These are phyloP conservation scores for Amaranthus tricolor DNA, from an alignment of 179 eudicot genomes.

Conservation along the genomic window DNA sequence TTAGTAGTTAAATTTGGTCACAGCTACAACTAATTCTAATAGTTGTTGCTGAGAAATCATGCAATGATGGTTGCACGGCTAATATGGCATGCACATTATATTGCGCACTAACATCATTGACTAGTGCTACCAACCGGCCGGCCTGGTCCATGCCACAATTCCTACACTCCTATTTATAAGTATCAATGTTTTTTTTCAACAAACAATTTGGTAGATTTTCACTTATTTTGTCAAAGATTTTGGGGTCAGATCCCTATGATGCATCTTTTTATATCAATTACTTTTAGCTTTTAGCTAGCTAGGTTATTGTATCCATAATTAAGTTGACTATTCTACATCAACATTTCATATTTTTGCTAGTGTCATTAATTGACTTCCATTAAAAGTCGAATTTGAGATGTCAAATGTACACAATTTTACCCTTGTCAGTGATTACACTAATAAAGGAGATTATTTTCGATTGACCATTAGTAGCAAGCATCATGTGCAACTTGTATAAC, in stretches of 20 bases:
- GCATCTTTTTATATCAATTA: no score
- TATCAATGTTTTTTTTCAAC: background rate
- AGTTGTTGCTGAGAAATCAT: slow-evolving; percentile 12
- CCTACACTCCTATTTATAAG: background rate
- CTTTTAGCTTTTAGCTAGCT: no score
- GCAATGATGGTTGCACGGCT: slow-evolving; percentile 5
- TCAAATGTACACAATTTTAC: no score
- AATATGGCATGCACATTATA: slow-evolving; percentile 13
- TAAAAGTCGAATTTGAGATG: no score
- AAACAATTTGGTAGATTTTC: background rate
- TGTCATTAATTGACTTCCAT: no score
- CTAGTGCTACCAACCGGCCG: background rate
- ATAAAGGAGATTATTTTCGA: no score
- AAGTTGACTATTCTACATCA: background rate
- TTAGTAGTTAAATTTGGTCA: slow-evolving; percentile 1
- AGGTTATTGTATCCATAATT: background rate
- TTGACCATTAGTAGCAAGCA: no score
- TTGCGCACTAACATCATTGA: slow-evolving; percentile 4
- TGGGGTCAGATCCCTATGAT: no score
- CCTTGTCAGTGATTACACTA: no score
- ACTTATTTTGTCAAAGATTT: background rate
- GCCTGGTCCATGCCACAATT: background rate
- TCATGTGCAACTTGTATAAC: no score
- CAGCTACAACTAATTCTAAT: slow-evolving; percentile 3
- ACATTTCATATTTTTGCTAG: background rate